phyloP scores from a whole-genome alignment of 352 stramenopile genomes.

The Globisporangium apiculatum region DNA sequence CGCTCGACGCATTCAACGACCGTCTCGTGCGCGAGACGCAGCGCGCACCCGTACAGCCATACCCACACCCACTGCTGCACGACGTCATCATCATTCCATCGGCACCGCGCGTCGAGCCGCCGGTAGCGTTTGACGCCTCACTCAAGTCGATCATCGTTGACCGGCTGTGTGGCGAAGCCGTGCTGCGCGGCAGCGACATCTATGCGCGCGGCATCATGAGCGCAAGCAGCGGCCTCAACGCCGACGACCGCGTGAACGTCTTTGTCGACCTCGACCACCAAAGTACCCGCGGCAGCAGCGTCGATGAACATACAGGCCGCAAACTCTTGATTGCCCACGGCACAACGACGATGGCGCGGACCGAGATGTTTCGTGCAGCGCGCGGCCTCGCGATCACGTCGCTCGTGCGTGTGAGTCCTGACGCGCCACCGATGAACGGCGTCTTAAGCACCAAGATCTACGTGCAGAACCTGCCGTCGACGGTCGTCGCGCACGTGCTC shows the following conservation, averaged over 20 bases:
- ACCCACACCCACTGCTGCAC: slow-evolving; percentile 28
- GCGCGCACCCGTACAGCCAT: slow-evolving; percentile 28
- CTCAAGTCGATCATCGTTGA: slow-evolving; percentile 83
- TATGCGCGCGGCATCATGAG: slow-evolving; percentile 90
- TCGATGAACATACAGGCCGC: slow-evolving; percentile 62
- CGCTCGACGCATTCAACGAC: slow-evolving; percentile 52
- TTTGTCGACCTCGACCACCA: slow-evolving; percentile 82
- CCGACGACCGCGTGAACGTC: slow-evolving; percentile 73
- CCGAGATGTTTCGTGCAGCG: slow-evolving; percentile 68
- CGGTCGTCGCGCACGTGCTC: slow-evolving; percentile 87
- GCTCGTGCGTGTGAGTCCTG: slow-evolving; percentile 61
- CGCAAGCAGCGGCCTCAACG: slow-evolving; percentile 78
- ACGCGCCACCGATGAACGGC: slow-evolving; percentile 87
- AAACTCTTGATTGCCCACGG: slow-evolving; percentile 77
- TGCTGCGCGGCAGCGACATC: slow-evolving; percentile 91
- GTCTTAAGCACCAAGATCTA: slow-evolving; percentile 82
- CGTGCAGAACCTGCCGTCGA: slow-evolving; percentile 91
- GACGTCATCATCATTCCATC: slow-evolving; percentile 75
- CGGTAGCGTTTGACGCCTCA: slow-evolving; percentile 16
- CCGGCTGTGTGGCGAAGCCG: slow-evolving; percentile 89
- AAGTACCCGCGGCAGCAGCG: slow-evolving; percentile 65
- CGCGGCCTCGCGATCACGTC: slow-evolving; percentile 58
- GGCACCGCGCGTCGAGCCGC: slow-evolving; percentile 23
- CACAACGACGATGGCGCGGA: slow-evolving; percentile 62
- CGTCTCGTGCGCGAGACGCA: slow-evolving; percentile 30